These are phyloP conservation scores for Monoraphidium neglectum DNA, from an alignment of 139 green algal genomes.

Conservation along the genomic window DNA sequence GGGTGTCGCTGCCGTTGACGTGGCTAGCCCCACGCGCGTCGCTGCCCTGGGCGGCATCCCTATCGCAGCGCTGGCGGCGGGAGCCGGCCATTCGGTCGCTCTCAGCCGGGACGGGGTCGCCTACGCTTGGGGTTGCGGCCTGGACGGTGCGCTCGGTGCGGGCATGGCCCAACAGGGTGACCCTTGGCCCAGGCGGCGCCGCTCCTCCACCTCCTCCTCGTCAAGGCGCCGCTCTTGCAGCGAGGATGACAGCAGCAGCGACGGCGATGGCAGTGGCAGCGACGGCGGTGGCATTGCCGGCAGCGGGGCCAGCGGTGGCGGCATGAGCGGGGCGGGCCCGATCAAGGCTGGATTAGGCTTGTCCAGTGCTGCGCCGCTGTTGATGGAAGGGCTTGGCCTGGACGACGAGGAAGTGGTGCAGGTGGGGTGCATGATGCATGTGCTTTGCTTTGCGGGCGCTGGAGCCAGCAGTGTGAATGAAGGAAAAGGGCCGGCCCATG, in stretches of 20 bases:
- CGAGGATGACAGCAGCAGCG: background rate
- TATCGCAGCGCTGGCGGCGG: constrained; percentile 1
- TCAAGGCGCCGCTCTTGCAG: background rate
- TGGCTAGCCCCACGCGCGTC: constrained; percentile 2
- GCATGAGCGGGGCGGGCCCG: too few relatives aligned
- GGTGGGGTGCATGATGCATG: background rate
- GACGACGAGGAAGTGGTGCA: constrained; percentile 17
- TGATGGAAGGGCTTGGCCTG: background rate
- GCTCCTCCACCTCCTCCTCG: background rate
- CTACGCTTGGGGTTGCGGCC: constrained; percentile 16
- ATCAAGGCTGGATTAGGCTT: too few relatives aligned
- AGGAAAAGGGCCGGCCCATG: background rate
- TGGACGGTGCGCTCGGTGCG: constrained; percentile 7
- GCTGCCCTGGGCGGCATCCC: constrained; percentile 14
- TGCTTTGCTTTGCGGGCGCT: background rate
- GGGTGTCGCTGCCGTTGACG: background rate
- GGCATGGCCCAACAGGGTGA: background rate
- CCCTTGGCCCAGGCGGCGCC: too few relatives aligned
- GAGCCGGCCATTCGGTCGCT: constrained; percentile 9
- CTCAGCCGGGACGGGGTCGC: constrained; percentile 19
- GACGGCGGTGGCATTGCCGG: too few relatives aligned
- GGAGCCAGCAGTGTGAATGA: background rate
- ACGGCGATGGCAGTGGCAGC: background rate
- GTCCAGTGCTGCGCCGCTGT: constrained; percentile 6
- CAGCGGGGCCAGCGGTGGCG: too few relatives aligned